Evolutionary conservation across 2,329 filamentous ascomycete genomes (phyloP), one percentile per base, ranked within the genome.

Genomic region (Emergomyces orientalis): DNA sequence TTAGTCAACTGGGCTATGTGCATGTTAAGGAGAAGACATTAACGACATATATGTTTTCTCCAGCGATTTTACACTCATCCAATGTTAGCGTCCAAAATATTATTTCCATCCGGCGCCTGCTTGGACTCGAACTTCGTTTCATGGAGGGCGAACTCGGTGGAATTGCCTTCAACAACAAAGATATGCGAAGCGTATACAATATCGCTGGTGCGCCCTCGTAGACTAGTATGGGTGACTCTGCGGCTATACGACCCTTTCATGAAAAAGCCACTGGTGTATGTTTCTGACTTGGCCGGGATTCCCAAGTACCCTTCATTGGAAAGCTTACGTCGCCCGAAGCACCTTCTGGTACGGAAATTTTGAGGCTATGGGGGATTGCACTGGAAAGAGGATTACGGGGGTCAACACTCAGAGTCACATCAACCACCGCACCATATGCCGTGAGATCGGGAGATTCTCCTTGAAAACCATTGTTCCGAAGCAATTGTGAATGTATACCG

Each of bases 61-160:
- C 72, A 25, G 73, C 73, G 7, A 74, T 75, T 70, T 79, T 62
- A 4, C 66, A 69, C 32, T 78, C 71, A 61, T 84, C 79, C 65
- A 84, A 86, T 0, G 79, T 81, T 8, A 86, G 73, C 0, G 76
- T 75, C 64, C 86, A 84, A 84, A 0, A 80, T 82, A 67, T 86
- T 86, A 67, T 85, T 84, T 25, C 52, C 59, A 62, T 68, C 52
- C 30, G 67, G 63, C n/a, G 66, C 64, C 11, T n/a, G n/a, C 0
- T 43, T 70, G 1, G 69, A 69, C 25, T 70, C 64, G 55, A 74
- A 69, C 3, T 57, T 63, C 0, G 71, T 64, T 45, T 71, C 61
- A 49, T 69, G 67, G 9, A 67, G 63, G 0, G 63, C 68, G 37
- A 71, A 73, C 1, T 64, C 59, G 1, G 59, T 54, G 4, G 55